Percentiles rank a stretch among this genome's conserved stretches.
Conservation (phyloP, 1,139 yeast genomes). For the Blastobotrys proliferans region DNA sequence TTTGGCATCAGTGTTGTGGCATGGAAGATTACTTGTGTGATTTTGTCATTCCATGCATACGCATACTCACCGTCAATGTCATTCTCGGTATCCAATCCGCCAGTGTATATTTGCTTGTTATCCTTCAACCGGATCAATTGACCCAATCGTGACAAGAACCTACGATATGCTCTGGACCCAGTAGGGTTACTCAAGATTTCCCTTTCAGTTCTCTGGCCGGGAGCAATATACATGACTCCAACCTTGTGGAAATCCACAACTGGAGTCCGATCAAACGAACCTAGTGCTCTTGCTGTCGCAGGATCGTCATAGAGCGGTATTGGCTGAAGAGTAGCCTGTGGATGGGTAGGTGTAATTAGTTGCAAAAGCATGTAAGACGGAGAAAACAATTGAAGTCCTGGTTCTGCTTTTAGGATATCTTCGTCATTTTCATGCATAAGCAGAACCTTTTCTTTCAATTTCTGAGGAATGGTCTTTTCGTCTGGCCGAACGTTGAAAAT, state of each 20-base stretch:
- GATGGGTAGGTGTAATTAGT: constrained; percentile 36
- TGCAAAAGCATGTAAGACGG: constrained; percentile 45
- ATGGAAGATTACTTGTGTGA: constrained; percentile 70
- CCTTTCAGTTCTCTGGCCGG: constrained; percentile 56
- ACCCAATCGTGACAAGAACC: constrained; percentile 59
- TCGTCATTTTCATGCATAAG: constrained; percentile 10
- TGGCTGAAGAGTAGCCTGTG: constrained; percentile 33
- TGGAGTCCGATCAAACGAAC: constrained; percentile 70
- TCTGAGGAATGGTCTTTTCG: constrained; percentile 39
- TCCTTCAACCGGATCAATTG: constrained; percentile 51
- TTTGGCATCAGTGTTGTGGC: constrained; percentile 77
- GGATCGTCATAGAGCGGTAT: constrained; percentile 46
- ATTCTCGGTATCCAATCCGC: constrained; percentile 70
- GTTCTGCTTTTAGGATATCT: constrained; percentile 9
- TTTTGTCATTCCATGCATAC: constrained; percentile 66
- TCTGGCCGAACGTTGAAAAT: constrained; percentile 47
- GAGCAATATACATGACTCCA: constrained; percentile 72
- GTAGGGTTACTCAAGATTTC: constrained; percentile 61
- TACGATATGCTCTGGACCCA: constrained; percentile 62
- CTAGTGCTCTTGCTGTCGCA: constrained; percentile 53
- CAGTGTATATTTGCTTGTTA: constrained; percentile 59
- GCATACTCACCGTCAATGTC: constrained; percentile 76
- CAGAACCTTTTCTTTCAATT: constrained; percentile 22
- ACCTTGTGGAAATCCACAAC: constrained; percentile 75
- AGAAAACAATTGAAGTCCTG: constrained; percentile 29